Evolutionary conservation across 2,329 filamentous ascomycete genomes (phyloP), one percentile per base, ranked within the genome.

Genomic region (Phaeosphaeria sp.): DNA sequence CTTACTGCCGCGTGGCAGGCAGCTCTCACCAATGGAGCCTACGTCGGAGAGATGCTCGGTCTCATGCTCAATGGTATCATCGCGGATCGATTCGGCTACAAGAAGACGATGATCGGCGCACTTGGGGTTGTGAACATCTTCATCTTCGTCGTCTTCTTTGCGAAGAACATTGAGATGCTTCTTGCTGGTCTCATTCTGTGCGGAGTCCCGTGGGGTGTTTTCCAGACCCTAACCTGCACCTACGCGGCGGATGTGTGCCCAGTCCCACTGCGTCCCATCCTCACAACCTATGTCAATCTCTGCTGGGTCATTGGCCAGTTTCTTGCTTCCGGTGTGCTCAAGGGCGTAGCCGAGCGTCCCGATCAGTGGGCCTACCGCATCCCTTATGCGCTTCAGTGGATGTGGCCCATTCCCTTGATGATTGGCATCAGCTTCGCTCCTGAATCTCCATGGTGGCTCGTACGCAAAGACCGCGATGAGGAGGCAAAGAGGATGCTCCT

Each of bases 251-350:
- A 86, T 73, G 89, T 92, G 58, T 90, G 87, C 71, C 89, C 90
- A 3, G 84, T 91, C 6, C 85, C 88, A 23, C 84, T 92, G 54
- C 86, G 90, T 54, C 88, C 79, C 1, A 75, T 76, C 23, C 68
- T 78, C 30, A 77, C 75, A 7, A 90, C 89, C n/a, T 92, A 91
- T 63, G 86, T 90, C 78, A 91, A 91, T 77, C 87, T 90, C 65
- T 91, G 89, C 81, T 91, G 89, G 89, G 89, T 88, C 23, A 80
- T 91, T 47, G 90, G 90, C 17, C 90, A 92, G 75, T 83, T 89
- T 64, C 88, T 92, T 52, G 89, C 87, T 42, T 89, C 89, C 50
- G 89, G 87, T 42, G 89, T 91, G 53, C 87, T 92, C 67, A 87
- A 87, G 74, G 83, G 84, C 56, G 89, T 91, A 79, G 78, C 90